These are phyloP conservation scores for Aspergillus funiculosus DNA, from an alignment of 495 filamentous ascomycete genomes.

Conservation along the genomic window DNA sequence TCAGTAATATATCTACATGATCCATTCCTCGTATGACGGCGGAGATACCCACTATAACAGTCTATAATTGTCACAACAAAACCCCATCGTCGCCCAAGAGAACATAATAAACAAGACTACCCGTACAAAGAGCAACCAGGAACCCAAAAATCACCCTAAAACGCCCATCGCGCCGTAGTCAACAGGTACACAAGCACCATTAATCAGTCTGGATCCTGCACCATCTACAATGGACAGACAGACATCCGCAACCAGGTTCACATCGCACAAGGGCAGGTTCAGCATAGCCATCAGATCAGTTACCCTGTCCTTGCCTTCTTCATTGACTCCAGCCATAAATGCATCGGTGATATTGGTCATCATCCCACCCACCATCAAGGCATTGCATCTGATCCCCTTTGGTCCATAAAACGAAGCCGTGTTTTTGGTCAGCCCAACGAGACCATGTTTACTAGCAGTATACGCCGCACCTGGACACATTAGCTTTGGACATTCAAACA, in stretches of 20 bases:
- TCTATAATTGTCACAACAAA: no score
- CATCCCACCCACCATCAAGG: slow-evolving; percentile 53
- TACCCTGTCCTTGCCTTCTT: slow-evolving; percentile 38
- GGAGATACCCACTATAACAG: no score
- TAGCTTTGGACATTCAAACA: neutral
- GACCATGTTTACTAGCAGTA: slow-evolving; percentile 32
- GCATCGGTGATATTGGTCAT: slow-evolving; percentile 49
- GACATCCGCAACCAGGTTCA: slow-evolving; percentile 36
- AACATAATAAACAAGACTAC: no score
- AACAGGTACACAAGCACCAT: slow-evolving; percentile 30
- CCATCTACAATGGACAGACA: slow-evolving; percentile 27
- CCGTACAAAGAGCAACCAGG: no score
- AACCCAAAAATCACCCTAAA: slow-evolving; percentile 25
- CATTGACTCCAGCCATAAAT: slow-evolving; percentile 39
- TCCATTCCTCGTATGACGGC: no score
- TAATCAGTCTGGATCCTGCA: slow-evolving; percentile 26
- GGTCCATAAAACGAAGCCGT: slow-evolving; percentile 53
- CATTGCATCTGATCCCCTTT: slow-evolving; percentile 53
- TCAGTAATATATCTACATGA: no score
- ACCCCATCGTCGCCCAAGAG: no score
- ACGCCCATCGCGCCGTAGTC: slow-evolving; percentile 29
- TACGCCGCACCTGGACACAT: slow-evolving; percentile 48
- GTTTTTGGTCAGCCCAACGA: slow-evolving; percentile 58
- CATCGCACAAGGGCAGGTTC: slow-evolving; percentile 23
- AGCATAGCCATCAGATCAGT: slow-evolving; percentile 25